phyloP scores from a whole-genome alignment of 495 filamentous ascomycete species.

The Trichoderma erinaceum region DNA sequence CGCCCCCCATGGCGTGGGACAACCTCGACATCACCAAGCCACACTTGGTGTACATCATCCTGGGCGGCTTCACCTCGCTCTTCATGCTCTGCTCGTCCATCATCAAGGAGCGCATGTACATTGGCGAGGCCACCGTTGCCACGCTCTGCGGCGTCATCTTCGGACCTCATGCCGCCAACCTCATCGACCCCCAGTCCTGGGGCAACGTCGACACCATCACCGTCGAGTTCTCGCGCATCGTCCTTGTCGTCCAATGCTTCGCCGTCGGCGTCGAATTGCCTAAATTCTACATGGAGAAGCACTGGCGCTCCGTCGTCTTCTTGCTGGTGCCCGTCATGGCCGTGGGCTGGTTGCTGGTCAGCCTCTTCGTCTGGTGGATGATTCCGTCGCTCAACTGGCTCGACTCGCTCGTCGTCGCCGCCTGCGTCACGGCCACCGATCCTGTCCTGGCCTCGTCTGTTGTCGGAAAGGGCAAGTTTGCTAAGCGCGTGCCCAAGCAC shows the following conservation, averaged over 20 bases:
- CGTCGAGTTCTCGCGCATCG: slow-evolving; percentile 93
- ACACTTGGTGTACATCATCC: slow-evolving; percentile 96
- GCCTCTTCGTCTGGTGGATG: slow-evolving; percentile 97
- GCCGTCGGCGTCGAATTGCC: slow-evolving; percentile 98
- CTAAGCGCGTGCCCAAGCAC: slow-evolving; percentile 95
- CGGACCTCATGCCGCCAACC: slow-evolving; percentile 86
- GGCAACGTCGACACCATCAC: slow-evolving; percentile 93
- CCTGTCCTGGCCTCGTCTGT: slow-evolving; percentile 96
- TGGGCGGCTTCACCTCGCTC: slow-evolving; percentile 93
- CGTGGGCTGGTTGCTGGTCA: slow-evolving; percentile 90
- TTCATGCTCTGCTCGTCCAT: slow-evolving; percentile 98
- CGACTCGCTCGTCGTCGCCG: slow-evolving; percentile 76
- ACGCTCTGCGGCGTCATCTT: slow-evolving; percentile 97
- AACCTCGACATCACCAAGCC: slow-evolving; percentile 89
- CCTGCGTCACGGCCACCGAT: slow-evolving; percentile 96
- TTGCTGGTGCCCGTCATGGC: slow-evolving; percentile 95
- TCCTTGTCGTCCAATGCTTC: slow-evolving; percentile 98
- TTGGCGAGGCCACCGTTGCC: slow-evolving; percentile 95
- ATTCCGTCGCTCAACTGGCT: slow-evolving; percentile 77
- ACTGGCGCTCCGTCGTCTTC: slow-evolving; percentile 90
- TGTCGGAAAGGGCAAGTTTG: slow-evolving; percentile 98
- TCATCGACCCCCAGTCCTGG: slow-evolving; percentile 82
- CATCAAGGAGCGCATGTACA: slow-evolving; percentile 98
- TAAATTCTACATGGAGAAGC: slow-evolving; percentile 94
- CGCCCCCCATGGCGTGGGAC: slow-evolving; percentile 75